A percentile compares a stretch with the other conserved stretches of the same genome.
Evolutionary conservation across 2,329 filamentous ascomycete species (phyloP).

Genomic region (Albifimbria verrucaria): DNA sequence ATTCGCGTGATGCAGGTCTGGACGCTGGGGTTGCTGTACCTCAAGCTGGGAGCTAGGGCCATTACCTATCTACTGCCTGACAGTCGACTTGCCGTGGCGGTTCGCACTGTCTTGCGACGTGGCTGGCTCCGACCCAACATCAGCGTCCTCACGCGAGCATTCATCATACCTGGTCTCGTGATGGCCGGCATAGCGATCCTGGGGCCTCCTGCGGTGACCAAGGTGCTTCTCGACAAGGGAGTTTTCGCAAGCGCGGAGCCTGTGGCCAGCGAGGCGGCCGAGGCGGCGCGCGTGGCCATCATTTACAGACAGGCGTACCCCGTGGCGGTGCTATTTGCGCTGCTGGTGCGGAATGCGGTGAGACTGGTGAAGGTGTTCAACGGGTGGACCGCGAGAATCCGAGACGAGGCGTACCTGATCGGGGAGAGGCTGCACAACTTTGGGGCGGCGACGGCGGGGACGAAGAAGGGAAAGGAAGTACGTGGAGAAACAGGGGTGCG

Average conservation of each 20-base stretch:
- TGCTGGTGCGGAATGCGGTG: constrained; percentile 39
- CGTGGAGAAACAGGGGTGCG: constrained; percentile 33
- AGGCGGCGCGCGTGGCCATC: constrained; percentile 28
- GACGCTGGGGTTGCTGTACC: constrained; percentile 87
- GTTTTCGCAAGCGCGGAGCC: constrained; percentile 12
- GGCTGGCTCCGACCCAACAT: constrained; percentile 80
- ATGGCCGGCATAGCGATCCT: constrained; percentile 61
- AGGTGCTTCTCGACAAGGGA: constrained; percentile 22
- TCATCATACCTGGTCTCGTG: constrained; percentile 72
- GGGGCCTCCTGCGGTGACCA: constrained; percentile 60
- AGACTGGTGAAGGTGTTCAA: constrained; percentile 61
- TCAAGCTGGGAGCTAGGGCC: constrained; percentile 73
- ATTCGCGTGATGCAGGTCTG: constrained; percentile 90
- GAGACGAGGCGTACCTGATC: constrained; percentile 94
- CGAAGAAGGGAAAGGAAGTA: constrained; percentile 27
- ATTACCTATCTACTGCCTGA: constrained; percentile 65
- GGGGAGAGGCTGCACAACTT: constrained; percentile 95
- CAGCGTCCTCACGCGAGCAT: constrained; percentile 74
- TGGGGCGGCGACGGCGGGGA: constrained; percentile 46
- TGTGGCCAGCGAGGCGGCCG: constrained; percentile 18
- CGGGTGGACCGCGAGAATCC: constrained; percentile 75
- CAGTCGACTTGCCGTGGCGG: constrained; percentile 69
- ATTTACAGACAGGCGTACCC: constrained; percentile 69
- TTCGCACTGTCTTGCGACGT: constrained; percentile 68
- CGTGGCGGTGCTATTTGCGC: constrained; percentile 46